Conservation (phyloP, 257 asterid genomes). For the Penstemon eatonii region DNA sequence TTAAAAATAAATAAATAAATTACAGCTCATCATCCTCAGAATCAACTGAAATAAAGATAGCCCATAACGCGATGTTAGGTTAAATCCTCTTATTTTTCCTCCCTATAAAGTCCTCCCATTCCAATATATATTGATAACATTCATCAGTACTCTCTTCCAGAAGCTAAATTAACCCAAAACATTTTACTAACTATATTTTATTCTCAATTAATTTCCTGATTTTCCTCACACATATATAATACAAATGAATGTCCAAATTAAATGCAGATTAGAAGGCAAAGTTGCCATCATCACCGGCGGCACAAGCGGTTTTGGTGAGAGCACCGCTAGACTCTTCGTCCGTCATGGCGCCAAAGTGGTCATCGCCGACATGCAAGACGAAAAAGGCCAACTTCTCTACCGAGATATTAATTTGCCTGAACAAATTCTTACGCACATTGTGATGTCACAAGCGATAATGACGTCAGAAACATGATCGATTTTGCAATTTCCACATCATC, state of each 20-base stretch:
- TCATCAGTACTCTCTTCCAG: background rate
- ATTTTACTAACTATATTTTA: no score
- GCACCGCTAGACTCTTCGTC: constrained; percentile 58
- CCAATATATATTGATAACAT: background rate
- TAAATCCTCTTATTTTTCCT: background rate
- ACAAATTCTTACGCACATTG: constrained; percentile 58
- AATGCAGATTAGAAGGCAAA: constrained; percentile 63
- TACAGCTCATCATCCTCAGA: no score
- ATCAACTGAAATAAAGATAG: background rate
- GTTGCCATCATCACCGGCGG: constrained; percentile 86
- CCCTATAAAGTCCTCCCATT: constrained; percentile 6
- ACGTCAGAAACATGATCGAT: constrained; percentile 44
- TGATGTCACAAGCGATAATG: constrained; percentile 55
- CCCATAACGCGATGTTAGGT: background rate
- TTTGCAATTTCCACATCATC: constrained; percentile 36
- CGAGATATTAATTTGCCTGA: constrained; percentile 34
- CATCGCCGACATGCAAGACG: constrained; percentile 77
- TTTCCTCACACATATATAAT: no score
- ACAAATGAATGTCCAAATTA: no score
- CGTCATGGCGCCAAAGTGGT: constrained; percentile 72
- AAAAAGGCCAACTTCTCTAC: constrained; percentile 42
- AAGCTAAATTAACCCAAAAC: constrained; percentile 12
- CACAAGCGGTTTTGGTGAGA: constrained; percentile 84
- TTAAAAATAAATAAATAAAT: no score
- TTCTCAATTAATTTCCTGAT: no score